phyloP scores from a whole-genome alignment of 192 early-diverging fungal species.

The Pilobolus umbonatus region DNA sequence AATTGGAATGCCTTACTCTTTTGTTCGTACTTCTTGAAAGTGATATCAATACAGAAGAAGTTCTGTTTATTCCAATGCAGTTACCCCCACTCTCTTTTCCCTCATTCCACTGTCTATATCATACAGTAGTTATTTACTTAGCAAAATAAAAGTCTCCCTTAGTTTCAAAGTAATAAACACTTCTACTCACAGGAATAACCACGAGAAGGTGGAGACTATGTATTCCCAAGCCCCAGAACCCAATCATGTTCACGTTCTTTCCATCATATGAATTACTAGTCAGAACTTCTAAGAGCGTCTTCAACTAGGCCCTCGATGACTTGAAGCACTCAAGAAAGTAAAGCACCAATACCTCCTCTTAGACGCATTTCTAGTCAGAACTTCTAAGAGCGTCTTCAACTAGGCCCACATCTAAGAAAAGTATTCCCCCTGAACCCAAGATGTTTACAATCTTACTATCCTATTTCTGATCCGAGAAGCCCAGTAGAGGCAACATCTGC shows the following conservation, averaged over 20 bases:
- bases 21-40: neutral
- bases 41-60: too few relatives aligned
- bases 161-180: constrained; percentile 3
- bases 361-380: constrained; percentile 9
- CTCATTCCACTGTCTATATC: neutral
- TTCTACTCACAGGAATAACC: constrained; percentile 11
- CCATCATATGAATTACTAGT: constrained; percentile 3
- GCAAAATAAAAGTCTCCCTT: constrained; percentile 4
- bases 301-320: constrained; percentile 2
- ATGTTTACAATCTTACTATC: neutral
- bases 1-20: constrained; percentile 6
- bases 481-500: constrained; percentile 5
- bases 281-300: constrained; percentile 11
- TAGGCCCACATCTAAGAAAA: constrained; percentile 3
- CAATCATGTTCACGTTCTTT: constrained; percentile 14
- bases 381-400: constrained; percentile 11
- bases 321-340: constrained; percentile 1
- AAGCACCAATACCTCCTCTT: neutral
- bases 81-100: neutral
- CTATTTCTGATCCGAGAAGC: constrained; percentile 4
- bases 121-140: too few relatives aligned
- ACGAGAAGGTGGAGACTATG: constrained; percentile 10
- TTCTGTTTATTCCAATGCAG: neutral
- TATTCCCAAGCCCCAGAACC: constrained; percentile 9
- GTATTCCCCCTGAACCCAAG: constrained; percentile 3